Percentiles rank a stretch among this genome's conserved stretches.
phyloP scores from a whole-genome alignment of 2,329 filamentous ascomycete genomes.

The Epichloe scottii region DNA sequence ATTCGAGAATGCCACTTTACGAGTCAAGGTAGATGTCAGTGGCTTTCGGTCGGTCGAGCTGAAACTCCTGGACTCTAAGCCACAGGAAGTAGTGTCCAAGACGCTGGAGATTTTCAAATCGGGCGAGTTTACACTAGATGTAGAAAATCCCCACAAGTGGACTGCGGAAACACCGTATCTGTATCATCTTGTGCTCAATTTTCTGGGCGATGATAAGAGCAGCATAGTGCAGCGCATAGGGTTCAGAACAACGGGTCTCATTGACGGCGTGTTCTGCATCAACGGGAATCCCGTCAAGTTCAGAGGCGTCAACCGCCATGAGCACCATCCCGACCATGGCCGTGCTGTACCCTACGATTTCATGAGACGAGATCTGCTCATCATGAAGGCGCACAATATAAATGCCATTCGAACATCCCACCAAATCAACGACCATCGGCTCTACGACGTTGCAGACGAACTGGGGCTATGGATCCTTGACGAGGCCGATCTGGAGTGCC shows the following conservation, averaged over 20 bases:
- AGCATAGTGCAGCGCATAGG: conserved; percentile 44
- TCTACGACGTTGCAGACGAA: conserved; percentile 51
- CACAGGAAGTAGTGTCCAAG: conserved; percentile 14
- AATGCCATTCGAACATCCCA: conserved; percentile 59
- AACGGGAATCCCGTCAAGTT: conserved; percentile 54
- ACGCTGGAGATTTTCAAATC: conserved; percentile 17
- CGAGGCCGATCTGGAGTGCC: conserved; percentile 42
- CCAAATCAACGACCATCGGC: conserved; percentile 46
- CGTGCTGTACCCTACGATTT: conserved; percentile 48
- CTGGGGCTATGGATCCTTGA: conserved; percentile 53
- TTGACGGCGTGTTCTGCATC: conserved; percentile 47
- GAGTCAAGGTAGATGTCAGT: conserved; percentile 31
- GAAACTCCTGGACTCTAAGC: conserved; percentile 24
- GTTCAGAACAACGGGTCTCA: conserved; percentile 50
- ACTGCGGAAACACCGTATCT: conserved; percentile 55
- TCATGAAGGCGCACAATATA: conserved; percentile 58
- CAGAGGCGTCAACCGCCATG: conserved; percentile 58
- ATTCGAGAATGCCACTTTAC: conserved; percentile 39
- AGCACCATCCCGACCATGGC: conserved; percentile 52
- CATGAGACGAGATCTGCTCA: conserved; percentile 46
- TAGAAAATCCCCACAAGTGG: conserved; percentile 48
- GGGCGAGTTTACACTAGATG: conserved; percentile 26
- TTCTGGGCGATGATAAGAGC: conserved; percentile 15
- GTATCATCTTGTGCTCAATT: conserved; percentile 35
- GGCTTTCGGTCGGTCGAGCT: conserved; percentile 18